phyloP scores from a whole-genome alignment of 257 asterid species.

The Misopates orontium region DNA sequence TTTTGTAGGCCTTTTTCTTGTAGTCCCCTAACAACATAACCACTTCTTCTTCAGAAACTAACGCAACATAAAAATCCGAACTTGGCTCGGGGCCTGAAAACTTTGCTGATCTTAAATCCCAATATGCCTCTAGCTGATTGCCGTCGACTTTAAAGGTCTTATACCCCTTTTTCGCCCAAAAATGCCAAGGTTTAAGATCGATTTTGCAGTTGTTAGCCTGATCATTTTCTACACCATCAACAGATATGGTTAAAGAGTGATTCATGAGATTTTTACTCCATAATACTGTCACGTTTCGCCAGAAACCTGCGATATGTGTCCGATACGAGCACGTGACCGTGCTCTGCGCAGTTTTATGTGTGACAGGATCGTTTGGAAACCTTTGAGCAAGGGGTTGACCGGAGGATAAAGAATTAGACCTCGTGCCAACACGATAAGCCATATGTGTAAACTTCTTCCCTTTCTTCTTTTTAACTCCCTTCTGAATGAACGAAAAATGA shows the following conservation, averaged over 20 bases:
- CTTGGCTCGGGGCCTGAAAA: constrained; percentile 74
- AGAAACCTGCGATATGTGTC: constrained; percentile 69
- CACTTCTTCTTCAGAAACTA: constrained; percentile 72
- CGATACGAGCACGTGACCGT: constrained; percentile 73
- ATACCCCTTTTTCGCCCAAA: constrained; percentile 85
- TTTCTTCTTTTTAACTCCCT: too few relatives aligned
- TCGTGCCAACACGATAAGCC: constrained; percentile 44
- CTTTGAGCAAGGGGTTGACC: constrained; percentile 34
- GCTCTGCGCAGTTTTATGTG: constrained; percentile 49
- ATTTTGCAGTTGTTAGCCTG: constrained; percentile 64
- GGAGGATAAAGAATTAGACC: constrained; percentile 42
- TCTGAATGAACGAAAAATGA: background rate
- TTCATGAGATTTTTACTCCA: constrained; percentile 84
- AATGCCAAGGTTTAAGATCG: constrained; percentile 93
- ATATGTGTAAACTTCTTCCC: constrained; percentile 19
- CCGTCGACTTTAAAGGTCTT: constrained; percentile 80
- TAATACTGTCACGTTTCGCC: constrained; percentile 70
- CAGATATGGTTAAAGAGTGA: constrained; percentile 52
- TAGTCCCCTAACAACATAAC: constrained; percentile 70
- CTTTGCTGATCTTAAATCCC: constrained; percentile 88
- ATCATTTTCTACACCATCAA: constrained; percentile 54
- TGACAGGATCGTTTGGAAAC: constrained; percentile 38
- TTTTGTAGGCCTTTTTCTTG: constrained; percentile 74
- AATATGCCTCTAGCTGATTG: constrained; percentile 63
- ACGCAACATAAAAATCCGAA: constrained; percentile 65